A percentile compares a stretch with the other conserved stretches of the same genome.
Evolutionary conservation across 148 eudicot species (phyloP).

Genomic region (Heliamphora exappendiculata): DNA sequence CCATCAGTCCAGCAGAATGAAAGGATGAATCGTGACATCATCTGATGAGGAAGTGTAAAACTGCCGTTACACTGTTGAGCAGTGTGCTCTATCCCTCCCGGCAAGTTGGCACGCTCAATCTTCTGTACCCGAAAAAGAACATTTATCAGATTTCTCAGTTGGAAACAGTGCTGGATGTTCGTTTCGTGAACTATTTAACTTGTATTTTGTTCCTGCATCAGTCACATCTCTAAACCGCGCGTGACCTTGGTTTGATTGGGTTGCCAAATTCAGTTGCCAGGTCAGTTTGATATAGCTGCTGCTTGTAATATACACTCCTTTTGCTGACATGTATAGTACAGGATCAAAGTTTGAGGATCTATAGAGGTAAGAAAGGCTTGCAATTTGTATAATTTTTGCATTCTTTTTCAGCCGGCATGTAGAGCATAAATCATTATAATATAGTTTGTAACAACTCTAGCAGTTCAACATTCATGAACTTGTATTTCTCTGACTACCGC

Average conservation of each 20-base stretch:
- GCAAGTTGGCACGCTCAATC: conserved; percentile 5
- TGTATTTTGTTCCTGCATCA: neutral
- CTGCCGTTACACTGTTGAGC: neutral
- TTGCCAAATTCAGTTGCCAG: neutral
- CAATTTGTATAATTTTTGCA: neutral
- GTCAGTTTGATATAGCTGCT: neutral
- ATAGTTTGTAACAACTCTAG: neutral
- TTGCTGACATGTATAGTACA: neutral
- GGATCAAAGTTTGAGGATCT: neutral
- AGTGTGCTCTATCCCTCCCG: neutral
- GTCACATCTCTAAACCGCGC: neutral
- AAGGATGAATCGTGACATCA: neutral
- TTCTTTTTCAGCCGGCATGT: neutral
- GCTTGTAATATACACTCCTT: neutral
- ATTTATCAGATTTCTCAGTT: neutral
- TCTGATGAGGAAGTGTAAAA: neutral
- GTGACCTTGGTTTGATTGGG: neutral
- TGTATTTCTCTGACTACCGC: neutral
- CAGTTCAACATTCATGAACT: neutral
- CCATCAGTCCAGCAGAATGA: neutral
- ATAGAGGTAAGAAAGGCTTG: neutral
- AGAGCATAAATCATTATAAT: neutral
- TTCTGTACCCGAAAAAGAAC: neutral
- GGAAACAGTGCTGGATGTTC: neutral
- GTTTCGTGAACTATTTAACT: neutral